phyloP scores from a whole-genome alignment of 2,329 filamentous ascomycete genomes.

The Trichoderma sp. region DNA sequence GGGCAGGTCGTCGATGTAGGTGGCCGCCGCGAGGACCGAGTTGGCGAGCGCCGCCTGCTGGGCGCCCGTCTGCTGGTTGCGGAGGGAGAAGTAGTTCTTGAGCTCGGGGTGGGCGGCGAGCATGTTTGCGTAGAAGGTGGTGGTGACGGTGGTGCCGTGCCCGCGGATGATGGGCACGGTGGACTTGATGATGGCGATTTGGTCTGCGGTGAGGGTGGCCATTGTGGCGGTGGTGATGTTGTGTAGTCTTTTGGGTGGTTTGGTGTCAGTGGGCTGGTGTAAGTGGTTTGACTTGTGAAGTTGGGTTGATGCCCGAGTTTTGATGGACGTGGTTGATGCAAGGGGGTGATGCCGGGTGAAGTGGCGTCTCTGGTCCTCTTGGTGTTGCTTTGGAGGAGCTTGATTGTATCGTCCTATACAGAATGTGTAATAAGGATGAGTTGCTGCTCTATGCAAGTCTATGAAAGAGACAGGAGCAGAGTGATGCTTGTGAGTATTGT shows the following conservation, averaged over 20 bases:
- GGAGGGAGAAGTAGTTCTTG: conserved; percentile 69
- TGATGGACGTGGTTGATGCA: background rate
- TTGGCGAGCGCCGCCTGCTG: conserved; percentile 69
- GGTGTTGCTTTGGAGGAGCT: background rate
- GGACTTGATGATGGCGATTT: conserved; percentile 72
- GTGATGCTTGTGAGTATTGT: background rate
- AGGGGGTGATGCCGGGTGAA: background rate
- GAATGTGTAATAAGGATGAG: background rate
- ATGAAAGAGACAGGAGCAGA: conserved; percentile 1
- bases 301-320: background rate
- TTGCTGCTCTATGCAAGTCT: background rate
- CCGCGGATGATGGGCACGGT: conserved; percentile 72
- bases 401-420: background rate
- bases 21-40: conserved; percentile 71
- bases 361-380: background rate
- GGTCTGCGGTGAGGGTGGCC: conserved; percentile 60
- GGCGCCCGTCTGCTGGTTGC: conserved; percentile 67
- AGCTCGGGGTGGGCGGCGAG: conserved; percentile 65
- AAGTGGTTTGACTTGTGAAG: background rate
- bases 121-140: conserved; percentile 71
- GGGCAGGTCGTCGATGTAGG: conserved; percentile 69
- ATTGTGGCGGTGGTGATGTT: conserved; percentile 35
- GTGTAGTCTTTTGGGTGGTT: background rate
- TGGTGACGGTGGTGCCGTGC: conserved; percentile 69
- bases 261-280: background rate